Percentiles rank a stretch among this genome's conserved stretches.
Evolutionary conservation across 1,284 basidiomycete species (phyloP).

Genomic region (Ceratobasidium sp.): DNA sequence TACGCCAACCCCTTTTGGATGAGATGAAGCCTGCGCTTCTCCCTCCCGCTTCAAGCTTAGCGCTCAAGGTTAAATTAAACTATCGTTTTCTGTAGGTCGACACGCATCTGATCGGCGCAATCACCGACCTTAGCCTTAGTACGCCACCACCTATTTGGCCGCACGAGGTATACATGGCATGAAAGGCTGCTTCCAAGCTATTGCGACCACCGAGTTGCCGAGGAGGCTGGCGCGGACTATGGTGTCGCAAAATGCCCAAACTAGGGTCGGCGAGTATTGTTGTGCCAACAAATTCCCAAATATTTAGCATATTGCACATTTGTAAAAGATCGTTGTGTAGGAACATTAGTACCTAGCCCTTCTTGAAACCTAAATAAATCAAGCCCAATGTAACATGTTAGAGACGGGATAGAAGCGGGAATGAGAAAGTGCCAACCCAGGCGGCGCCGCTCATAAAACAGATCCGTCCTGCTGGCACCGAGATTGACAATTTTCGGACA

Average conservation of each 20-base stretch:
- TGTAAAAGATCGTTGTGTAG: not conserved
- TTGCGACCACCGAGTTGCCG: slow-evolving; percentile 11
- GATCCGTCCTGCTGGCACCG: slow-evolving; percentile 85
- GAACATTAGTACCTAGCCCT: slow-evolving; percentile 60
- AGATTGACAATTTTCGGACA: slow-evolving; percentile 99
- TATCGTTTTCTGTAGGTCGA: slow-evolving; percentile 57
- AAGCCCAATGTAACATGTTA: slow-evolving; percentile 27
- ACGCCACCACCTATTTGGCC: slow-evolving; percentile 42
- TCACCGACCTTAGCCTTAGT: slow-evolving; percentile 38
- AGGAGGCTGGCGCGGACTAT: slow-evolving; percentile 1
- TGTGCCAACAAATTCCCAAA: not conserved
- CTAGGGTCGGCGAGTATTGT: not conserved
- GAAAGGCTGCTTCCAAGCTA: not conserved
- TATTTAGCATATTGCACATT: not conserved
- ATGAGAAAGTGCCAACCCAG: slow-evolving; percentile 59
- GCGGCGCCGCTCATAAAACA: slow-evolving; percentile 86
- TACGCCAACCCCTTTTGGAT: slow-evolving; percentile 51
- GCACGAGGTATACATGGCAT: slow-evolving; percentile 37
- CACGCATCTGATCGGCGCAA: slow-evolving; percentile 55
- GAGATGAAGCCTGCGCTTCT: not conserved
- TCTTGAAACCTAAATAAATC: slow-evolving; percentile 69
- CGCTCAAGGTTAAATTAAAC: slow-evolving; percentile 4
- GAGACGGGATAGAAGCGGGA: slow-evolving; percentile 4
- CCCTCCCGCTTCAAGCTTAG: not conserved
- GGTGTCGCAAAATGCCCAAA: slow-evolving; percentile 9